Base-by-base conservation (phyloP, 2,329 filamentous ascomycete species). In the Clarireedia monteithiana region DNA sequence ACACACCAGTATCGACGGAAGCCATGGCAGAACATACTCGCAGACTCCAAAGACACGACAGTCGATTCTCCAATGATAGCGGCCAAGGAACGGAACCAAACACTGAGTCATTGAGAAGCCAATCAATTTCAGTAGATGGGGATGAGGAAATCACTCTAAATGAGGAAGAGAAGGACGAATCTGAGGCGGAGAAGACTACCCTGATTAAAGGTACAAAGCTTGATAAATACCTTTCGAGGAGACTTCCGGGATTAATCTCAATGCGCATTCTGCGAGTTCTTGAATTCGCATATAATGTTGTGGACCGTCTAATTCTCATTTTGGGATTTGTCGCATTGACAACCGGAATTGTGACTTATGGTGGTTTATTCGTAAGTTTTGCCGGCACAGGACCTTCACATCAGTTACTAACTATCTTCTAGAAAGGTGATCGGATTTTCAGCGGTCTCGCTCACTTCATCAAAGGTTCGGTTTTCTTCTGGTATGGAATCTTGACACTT, bases 391-490 rank as follows among this genome's bases (percentile, higher is more conserved):
- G 26, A 27, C 34, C 42, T n/a, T 50, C 3, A 15, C n/a, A 36
- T 17, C 45, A 24, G 14, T 40, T 23, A 36, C 58, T 63, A 53
- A 65, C 42, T 44, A 15, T 1, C 3, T 10, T 38, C 20, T 62
- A 91, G 86, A 84, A 86, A 69, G 86, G 81, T 5, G 70, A 71
- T 23, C 76, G 77, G 2, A 75, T 96, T 56, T 78, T 92, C 75
- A 91, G 85, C 63, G 90, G 92, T 2, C 77, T 96, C 44, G 92
- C 92, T 6, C 92, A 97, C 68, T 96, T 89, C 75, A 84, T 96
- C 70, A 97, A 97, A 70, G 92, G 92, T 47, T 89, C 89, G 3
- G 87, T 97, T 54, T 97, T 97, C 76, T 90, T 96, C 74, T 94
- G 89, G 85, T 89, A 95, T 60, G 92, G 92, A 7, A 73, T 96